These are phyloP conservation scores for Trichoderma harzianum DNA, from an alignment of 2,329 filamentous ascomycete genomes.

Conservation along the genomic window DNA sequence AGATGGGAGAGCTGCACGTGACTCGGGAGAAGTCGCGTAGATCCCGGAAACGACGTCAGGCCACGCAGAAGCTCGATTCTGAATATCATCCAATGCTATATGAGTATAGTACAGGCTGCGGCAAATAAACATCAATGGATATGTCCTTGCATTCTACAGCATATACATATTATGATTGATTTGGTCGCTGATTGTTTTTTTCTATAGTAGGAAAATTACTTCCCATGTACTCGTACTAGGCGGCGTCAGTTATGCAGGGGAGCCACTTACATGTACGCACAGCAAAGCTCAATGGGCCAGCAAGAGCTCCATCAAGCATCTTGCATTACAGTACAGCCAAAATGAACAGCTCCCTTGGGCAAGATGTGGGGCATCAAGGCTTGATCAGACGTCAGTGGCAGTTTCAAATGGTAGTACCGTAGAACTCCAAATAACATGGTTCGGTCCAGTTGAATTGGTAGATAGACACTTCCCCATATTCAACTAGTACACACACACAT, in stretches of 20 bases:
- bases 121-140: not conserved
- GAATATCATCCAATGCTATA: not conserved
- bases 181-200: not conserved
- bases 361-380: not conserved
- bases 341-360: not conserved
- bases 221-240: not conserved
- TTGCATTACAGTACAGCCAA: not conserved
- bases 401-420: not conserved
- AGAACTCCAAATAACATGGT: not conserved
- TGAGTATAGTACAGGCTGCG: not conserved
- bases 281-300: not conserved
- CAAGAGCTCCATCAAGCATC: not conserved
- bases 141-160: not conserved
- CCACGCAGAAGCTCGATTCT: not conserved
- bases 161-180: not conserved
- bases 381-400: not conserved
- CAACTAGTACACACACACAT: not conserved
- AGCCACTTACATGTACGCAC: not conserved
- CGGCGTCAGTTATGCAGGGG: not conserved
- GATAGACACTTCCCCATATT: not conserved
- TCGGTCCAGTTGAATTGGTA: not conserved
- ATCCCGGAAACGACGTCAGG: not conserved
- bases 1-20: constrained; percentile 5
- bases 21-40: constrained; percentile 14
- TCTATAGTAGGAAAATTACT: not conserved